These are phyloP conservation scores for Pezizomycotina sp. DNA, from an alignment of 2,329 filamentous ascomycete species.

Conservation along the genomic window DNA sequence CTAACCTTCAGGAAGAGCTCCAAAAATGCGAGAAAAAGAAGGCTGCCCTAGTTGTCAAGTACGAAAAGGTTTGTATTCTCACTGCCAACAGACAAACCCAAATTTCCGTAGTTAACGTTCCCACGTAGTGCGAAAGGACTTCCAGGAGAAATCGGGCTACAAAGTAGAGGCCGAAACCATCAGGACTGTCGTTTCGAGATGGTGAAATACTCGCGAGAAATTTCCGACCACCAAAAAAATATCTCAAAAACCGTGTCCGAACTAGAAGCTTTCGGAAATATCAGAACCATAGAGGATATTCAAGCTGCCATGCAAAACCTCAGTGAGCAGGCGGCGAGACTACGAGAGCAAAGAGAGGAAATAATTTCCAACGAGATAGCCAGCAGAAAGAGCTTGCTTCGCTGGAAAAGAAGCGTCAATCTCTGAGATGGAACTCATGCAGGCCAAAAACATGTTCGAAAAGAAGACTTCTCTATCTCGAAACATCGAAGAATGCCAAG, in stretches of 20 bases:
- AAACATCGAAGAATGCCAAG: constrained; percentile 9
- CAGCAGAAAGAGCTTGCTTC: constrained; percentile 19
- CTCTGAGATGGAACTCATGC: constrained; percentile 55
- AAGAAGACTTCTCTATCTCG: constrained; percentile 40
- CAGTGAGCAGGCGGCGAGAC: constrained; percentile 47
- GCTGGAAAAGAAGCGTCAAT: constrained; percentile 31
- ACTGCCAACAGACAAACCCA: neutral
- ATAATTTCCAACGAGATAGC: constrained; percentile 46
- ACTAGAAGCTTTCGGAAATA: constrained; percentile 48
- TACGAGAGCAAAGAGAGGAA: constrained; percentile 49
- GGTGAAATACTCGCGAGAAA: constrained; percentile 52
- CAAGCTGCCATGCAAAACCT: constrained; percentile 52
- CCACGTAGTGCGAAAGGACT: constrained; percentile 46
- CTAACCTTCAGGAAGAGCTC: constrained; percentile 48
- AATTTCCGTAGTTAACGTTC: neutral
- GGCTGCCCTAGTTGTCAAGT: constrained; percentile 40
- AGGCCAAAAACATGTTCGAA: constrained; percentile 57
- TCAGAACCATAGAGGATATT: constrained; percentile 66
- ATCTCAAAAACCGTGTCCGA: constrained; percentile 60
- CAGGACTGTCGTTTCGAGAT: constrained; percentile 63
- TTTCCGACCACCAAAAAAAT: constrained; percentile 52
- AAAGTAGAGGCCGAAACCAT: constrained; percentile 59
- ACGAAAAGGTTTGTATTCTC: constrained; percentile 37
- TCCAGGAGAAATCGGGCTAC: constrained; percentile 46
- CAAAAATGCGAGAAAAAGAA: constrained; percentile 45